Conservation (phyloP, 306 rosid species). For the Gastrolobium bilobum region DNA sequence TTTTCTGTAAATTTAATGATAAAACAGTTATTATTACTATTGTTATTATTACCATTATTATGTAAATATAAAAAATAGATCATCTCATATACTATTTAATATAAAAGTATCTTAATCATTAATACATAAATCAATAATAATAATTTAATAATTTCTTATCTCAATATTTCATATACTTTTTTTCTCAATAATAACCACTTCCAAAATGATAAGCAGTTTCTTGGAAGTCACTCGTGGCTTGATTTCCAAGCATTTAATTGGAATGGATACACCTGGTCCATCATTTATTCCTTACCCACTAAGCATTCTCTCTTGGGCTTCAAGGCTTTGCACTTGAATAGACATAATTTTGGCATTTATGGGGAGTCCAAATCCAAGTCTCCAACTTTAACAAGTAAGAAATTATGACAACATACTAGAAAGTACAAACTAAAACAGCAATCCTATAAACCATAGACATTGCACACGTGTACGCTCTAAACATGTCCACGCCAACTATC, state of each 20-base stretch:
- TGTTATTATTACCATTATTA: no score
- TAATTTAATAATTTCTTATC: no score
- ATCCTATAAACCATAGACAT: not conserved
- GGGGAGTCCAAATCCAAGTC: not conserved
- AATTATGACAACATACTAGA: slow-evolving; percentile 15
- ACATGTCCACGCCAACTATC: slow-evolving; percentile 35
- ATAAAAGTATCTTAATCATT: no score
- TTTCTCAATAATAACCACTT: no score
- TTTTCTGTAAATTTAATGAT: no score
- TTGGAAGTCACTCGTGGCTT: not conserved
- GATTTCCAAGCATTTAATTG: slow-evolving; percentile 27
- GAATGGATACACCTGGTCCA: slow-evolving; percentile 24
- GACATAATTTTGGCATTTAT: slow-evolving; percentile 13
- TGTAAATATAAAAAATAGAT: no score
- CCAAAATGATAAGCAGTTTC: not conserved
- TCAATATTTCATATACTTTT: no score
- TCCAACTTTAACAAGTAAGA: not conserved
- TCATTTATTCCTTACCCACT: slow-evolving; percentile 18
- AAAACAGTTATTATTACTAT: no score
- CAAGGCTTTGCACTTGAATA: slow-evolving; percentile 27
- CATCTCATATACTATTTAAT: no score
- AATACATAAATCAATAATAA: no score
- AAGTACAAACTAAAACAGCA: not conserved
- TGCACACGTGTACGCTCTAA: slow-evolving; percentile 30
- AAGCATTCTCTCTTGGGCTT: slow-evolving; percentile 26